Evolutionary conservation across 106 monocot species (phyloP), one percentile per base, ranked within the genome.

Genomic region (Alisma plantagoaquatica): DNA sequence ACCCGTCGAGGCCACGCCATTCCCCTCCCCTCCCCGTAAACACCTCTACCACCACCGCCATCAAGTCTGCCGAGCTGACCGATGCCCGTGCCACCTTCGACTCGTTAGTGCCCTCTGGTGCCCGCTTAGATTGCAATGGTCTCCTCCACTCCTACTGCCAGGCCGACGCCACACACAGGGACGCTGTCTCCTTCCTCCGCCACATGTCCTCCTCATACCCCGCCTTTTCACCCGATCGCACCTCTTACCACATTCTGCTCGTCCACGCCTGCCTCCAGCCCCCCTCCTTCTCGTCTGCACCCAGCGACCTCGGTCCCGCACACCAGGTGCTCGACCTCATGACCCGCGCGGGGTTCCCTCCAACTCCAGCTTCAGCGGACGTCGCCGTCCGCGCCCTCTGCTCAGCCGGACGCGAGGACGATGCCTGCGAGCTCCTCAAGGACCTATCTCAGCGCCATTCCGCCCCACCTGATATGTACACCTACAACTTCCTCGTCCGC

Each of bases 401-500:
- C 67, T 75, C 85, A 29, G 77, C 76, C 23, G 56, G 38, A 20
- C 91, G 76, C 31, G 69, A 73, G 41, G 91, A 91, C 31, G 74
- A 72, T 41, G 86, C 91, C 23, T 70, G 74, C 59, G 44, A 18
- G 3, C 52, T 84, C 24, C 27, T 67, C 23, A 59, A 53, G 29
- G 59, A 43, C 8, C 59, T 69, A 5, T 23, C 53, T 0, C 41
- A 23, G 5, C 25, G 51, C 8, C 29, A 62, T 27, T 45, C 43
- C 46, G n/a, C 28, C 64, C 75, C 55, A 5, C 70, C 47, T 1
- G 84, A 84, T 42, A 46, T 57, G 17, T 84, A 67, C 69, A 84
- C 78, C 28, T 84, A 75, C 78, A 84, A 84, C 62, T 87, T 83
- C 66, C 72, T 93, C 53, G 46, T 93, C 27, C 70, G 80, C 33